Evolutionary conservation across 495 filamentous ascomycete genomes (phyloP), one percentile per base, ranked within the genome.

Genomic region (Pyrenula massariospora): DNA sequence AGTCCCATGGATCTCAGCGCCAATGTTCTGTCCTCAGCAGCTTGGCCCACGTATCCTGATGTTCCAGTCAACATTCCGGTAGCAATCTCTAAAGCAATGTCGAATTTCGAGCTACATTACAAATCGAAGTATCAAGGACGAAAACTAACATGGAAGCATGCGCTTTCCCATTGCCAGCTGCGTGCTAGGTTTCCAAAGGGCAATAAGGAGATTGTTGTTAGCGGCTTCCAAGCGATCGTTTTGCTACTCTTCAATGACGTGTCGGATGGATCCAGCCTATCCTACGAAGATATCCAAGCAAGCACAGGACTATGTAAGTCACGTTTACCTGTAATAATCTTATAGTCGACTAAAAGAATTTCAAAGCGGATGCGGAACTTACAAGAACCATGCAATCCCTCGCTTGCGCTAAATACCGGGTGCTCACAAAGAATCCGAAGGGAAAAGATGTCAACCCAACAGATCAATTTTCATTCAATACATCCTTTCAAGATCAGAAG

Each of bases 41-140:
- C 93, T 1, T 99, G 93, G 93, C 93, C 93, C 0, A 83, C 86
- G 2, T 97, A 96, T 65, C 85, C 88, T 0, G 89, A 95, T 57
- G 78, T 91, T 10, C 70, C 80, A 15, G 80, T 96, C 50, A 79
- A 77, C 12, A 77, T 99, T 19, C 93, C 93, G 2, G 63, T 74
- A n/a, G 77, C 83, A 47, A 80, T 97, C 50, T 71, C 82, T 12
- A 70, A 72, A 21, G 82, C 87, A 22, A 80, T 91, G 50, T 75
- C 78, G 50, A 77, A 79, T 24, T 99, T 93, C 65, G 86, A 92
- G 60, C 65, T 70, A 12, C 86, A 91, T 65, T 99, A 99, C 70
- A 77, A 86, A 62, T 74, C 68, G 56, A 96, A 96, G 65, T 91
- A 97, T 66, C 87, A 81, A 0, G 92, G 91, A 20, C 80, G 91